These are phyloP conservation scores for Oidiodendron maius DNA, from an alignment of 495 filamentous ascomycete species.

Conservation along the genomic window DNA sequence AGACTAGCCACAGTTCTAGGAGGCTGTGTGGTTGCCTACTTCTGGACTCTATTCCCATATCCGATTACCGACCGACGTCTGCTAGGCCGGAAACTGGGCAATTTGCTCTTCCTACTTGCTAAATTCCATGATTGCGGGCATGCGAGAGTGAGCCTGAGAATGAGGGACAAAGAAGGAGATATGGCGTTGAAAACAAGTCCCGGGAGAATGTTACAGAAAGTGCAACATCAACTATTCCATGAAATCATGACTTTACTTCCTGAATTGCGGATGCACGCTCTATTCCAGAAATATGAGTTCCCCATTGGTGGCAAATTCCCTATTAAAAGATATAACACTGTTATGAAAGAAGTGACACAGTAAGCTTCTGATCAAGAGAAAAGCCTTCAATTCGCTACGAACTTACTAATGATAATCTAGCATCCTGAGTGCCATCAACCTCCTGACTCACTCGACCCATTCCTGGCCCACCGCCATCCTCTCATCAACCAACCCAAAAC, in stretches of 20 bases:
- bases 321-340: constrained; percentile 44
- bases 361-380: neutral
- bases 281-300: constrained; percentile 51
- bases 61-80: constrained; percentile 68
- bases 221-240: constrained; percentile 41
- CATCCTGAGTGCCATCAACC: neutral
- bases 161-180: constrained; percentile 52
- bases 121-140: constrained; percentile 71
- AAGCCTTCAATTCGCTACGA: neutral
- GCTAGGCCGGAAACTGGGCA: constrained; percentile 61
- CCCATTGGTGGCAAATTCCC: constrained; percentile 56
- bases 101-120: constrained; percentile 67
- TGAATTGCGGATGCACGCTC: constrained; percentile 39
- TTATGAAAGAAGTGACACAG: constrained; percentile 36
- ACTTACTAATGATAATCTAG: neutral
- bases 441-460: neutral
- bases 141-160: constrained; percentile 52
- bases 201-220: constrained; percentile 39
- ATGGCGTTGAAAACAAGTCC: constrained; percentile 48
- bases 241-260: constrained; percentile 46
- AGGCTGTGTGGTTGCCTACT: constrained; percentile 66
- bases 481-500: neutral
- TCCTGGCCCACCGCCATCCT: neutral
- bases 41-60: constrained; percentile 79
- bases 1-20: constrained; percentile 62